A percentile compares a stretch with the other conserved stretches of the same genome.
These are phyloP conservation scores for Cucumis hystrix DNA, from an alignment of 306 rosid species.

Conservation along the genomic window DNA sequence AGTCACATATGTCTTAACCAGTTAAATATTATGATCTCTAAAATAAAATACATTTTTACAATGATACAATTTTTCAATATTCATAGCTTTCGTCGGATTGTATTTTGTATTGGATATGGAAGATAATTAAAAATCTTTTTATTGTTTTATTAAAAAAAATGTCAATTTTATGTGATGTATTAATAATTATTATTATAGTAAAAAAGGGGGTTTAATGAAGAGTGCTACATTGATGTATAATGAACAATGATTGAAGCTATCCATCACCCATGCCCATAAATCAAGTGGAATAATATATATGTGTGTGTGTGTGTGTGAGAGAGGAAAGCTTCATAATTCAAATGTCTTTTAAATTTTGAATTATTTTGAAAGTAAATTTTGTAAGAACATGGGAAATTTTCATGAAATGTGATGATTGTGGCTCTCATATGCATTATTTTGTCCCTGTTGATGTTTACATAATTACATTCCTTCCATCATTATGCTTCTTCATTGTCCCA, in stretches of 20 bases:
- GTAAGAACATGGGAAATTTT: conserved; percentile 1
- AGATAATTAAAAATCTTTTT: no score
- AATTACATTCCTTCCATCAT: conserved; percentile 4
- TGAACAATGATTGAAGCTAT: conserved; percentile 2
- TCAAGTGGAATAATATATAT: conserved; percentile 2
- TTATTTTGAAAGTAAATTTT: neutral
- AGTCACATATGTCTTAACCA: no score
- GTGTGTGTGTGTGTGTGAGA: no score
- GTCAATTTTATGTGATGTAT: neutral
- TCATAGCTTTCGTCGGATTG: no score
- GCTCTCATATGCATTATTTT: conserved; percentile 6
- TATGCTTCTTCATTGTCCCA: conserved; percentile 3
- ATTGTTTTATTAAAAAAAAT: no score
- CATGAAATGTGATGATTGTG: conserved; percentile 3
- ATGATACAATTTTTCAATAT: no score
- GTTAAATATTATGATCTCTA: no score
- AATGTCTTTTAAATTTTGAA: neutral
- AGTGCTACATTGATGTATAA: neutral
- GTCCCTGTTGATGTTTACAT: neutral
- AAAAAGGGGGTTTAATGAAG: neutral
- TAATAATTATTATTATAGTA: neutral
- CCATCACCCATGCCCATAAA: conserved; percentile 5
- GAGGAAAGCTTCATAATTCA: neutral
- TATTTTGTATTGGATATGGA: no score
- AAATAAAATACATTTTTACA: no score